These are phyloP conservation scores for Gynandropsis gynandra DNA, from an alignment of 345 rosid genomes.

Conservation along the genomic window DNA sequence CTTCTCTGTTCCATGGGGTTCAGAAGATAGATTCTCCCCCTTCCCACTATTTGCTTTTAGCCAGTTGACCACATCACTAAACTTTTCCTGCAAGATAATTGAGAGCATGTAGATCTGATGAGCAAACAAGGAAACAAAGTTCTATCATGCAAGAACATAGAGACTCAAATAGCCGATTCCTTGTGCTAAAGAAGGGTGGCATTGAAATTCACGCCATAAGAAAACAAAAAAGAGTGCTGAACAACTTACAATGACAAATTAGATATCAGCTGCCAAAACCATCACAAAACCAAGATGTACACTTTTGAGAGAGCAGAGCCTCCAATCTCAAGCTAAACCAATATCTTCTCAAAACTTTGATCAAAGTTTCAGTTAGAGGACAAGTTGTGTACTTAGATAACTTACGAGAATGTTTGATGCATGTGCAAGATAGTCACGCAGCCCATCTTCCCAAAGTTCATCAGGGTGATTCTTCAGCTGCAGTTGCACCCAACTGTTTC, in stretches of 20 bases:
- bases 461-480: conserved; percentile 90
- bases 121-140: conserved; percentile 4
- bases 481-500: conserved; percentile 81
- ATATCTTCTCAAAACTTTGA: background rate
- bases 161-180: background rate
- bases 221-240: background rate
- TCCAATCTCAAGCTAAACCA: background rate
- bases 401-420: conserved; percentile 67
- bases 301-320: background rate
- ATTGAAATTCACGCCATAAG: background rate
- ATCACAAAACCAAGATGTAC: no score
- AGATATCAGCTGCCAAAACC: no score
- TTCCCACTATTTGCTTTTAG: conserved; percentile 56
- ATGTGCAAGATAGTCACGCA: conserved; percentile 69
- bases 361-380: background rate
- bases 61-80: conserved; percentile 85
- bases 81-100: conserved; percentile 50
- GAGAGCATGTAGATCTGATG: conserved; percentile 2
- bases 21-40: conserved; percentile 39
- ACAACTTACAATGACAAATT: no score
- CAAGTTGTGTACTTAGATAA: conserved; percentile 2
- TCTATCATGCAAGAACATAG: conserved; percentile 10
- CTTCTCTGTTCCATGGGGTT: conserved; percentile 36
- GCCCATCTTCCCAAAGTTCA: conserved; percentile 98
- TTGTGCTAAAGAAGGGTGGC: background rate